Base-by-base conservation (phyloP, 768 basidiomycete genomes). In the Ramaria sp. region DNA sequence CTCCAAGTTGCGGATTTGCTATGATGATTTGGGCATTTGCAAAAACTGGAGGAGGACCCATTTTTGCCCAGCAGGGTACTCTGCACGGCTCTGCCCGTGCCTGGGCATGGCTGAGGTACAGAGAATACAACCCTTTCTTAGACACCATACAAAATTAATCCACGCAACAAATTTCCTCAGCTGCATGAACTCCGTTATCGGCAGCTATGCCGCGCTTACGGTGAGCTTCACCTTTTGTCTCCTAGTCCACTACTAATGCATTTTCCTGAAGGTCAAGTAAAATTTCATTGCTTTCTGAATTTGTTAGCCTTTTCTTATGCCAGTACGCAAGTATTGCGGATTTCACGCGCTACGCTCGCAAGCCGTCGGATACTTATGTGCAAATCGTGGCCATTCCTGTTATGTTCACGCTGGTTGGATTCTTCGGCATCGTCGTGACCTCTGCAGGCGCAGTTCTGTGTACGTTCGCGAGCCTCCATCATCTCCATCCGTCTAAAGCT, bases 1-100 rank as follows among this genome's bases (percentile, higher is more conserved):
- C 85, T 8, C 81, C 85, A 7, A 68, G 74, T 22, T 76, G 81
- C 3, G 84, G 80, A 72, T 60, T 90, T 41, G 73, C 81, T 8
- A 85, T 90, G 61, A 70, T 91, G 56, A 83, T 88, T 32, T 91
- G 89, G 88, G 79, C 87, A 2, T 76, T 87, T 58, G 75, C 82
- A 57, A 79, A 78, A 0, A 82, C 85, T 7, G 71, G 79, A 12
- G 70, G 71, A 16, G 70, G 71, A 2, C 83, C 85, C 30, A 70
- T 91, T 42, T 76, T 79, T 49, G 61, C 72, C 0, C 67, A 76
- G 54, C 76, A 77, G 49, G 66, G 82, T 0, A 69, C 67, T 8
- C 59, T 83, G 18, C 67, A 62, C 16, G 87, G 81, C 1, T 71
- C 74, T 57, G 66, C 70, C 25, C 69, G 82, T 45, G 75, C 77